These are phyloP conservation scores for Gyromitra esculenta DNA, from an alignment of 2,329 filamentous ascomycete species.

Conservation along the genomic window DNA sequence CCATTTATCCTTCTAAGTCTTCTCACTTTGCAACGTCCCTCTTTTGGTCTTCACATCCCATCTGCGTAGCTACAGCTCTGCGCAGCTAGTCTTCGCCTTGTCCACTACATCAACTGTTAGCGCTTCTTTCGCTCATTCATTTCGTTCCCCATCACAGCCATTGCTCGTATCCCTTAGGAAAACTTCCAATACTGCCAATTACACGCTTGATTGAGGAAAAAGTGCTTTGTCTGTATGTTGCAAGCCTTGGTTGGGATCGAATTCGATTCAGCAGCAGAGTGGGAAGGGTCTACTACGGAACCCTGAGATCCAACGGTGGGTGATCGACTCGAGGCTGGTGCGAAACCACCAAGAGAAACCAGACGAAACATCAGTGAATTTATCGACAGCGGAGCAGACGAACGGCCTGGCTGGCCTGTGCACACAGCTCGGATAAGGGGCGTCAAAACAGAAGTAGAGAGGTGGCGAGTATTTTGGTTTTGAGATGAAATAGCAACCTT, in stretches of 20 bases:
- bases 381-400: constrained; percentile 38
- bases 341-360: constrained; percentile 50
- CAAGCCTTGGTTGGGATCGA: constrained; percentile 47
- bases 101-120: constrained; percentile 26
- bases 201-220: constrained; percentile 37
- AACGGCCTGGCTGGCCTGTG: constrained; percentile 51
- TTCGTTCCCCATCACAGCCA: constrained; percentile 13
- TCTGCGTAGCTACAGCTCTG: constrained; percentile 43
- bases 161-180: constrained; percentile 25
- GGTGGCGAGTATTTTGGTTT: constrained; percentile 47
- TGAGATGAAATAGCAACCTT: constrained; percentile 56
- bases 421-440: constrained; percentile 44
- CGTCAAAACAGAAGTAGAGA: constrained; percentile 41
- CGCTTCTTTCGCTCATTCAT: constrained; percentile 20
- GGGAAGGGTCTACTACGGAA: constrained; percentile 48
- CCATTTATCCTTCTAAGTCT: constrained; percentile 53
- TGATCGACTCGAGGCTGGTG: constrained; percentile 53
- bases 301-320: constrained; percentile 47
- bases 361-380: constrained; percentile 45
- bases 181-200: constrained; percentile 39
- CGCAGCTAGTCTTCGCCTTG: constrained; percentile 41
- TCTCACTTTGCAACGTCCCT: constrained; percentile 49
- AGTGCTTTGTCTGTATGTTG: constrained; percentile 50
- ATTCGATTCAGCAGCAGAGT: constrained; percentile 49
- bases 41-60: constrained; percentile 45